Base-by-base conservation (phyloP, 2,329 filamentous ascomycete species). In the Capronia americana region DNA sequence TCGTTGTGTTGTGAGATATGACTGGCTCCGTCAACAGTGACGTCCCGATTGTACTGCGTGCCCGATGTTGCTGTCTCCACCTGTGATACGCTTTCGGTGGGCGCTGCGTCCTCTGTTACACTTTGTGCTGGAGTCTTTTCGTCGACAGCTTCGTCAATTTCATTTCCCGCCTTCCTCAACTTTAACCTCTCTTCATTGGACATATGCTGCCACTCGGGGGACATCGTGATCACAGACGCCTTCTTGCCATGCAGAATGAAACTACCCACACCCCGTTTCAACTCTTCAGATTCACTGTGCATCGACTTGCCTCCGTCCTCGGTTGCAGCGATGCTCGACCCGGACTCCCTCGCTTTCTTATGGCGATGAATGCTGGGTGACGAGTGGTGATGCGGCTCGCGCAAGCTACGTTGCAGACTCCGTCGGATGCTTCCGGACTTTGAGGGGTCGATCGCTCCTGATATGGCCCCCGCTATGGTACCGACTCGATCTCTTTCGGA, bases 191-290 rank as follows among this genome's bases (percentile, higher is more conserved):
- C 90, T 67, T 94, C 91, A 0, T 88, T 85, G 0, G 89, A 85
- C 79, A 93, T 87, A 66, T 86, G 90, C 74, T 94, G 90, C 81
- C 97, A 89, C 73, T 97, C 94, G n/a, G 89, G 88, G 8, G 93
- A 93, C 76, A 99, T 96, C n/a, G 92, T 96, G 72, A 99, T 92
- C 63, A 99, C 92, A 0, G 93, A 97, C 2, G 95, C 95, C 79
- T 99, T 98, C 82, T 98, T 99, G 67, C 95, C 94, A 75, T 99
- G 95, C 3, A 99, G 89, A 3, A 95, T 96, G 77, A 99, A 99
- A 73, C 92, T 96, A 4, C 92, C 92, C 12, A 91, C 88, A 12
- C 90, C 90, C 56, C 95, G 88, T 6, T 90, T 84, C 12, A 99
- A 83, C 11, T 90, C 88, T 71, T 92, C 90, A 44, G 75, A 90